phyloP scores from a whole-genome alignment of 2,329 filamentous ascomycete species.

The Rhinocladiella similis region DNA sequence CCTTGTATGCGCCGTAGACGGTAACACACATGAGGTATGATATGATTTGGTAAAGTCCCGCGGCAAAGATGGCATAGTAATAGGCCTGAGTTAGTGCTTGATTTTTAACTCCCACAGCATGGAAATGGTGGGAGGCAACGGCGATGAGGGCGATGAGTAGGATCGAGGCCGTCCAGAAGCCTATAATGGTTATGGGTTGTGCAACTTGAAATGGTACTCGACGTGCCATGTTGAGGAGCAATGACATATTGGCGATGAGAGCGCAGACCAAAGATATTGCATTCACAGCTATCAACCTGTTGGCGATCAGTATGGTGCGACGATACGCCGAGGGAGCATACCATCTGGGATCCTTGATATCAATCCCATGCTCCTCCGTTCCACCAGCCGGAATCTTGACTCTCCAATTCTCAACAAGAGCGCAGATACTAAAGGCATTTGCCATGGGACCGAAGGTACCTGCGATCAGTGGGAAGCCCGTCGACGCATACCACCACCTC shows the following conservation, averaged over 20 bases:
- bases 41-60: conserved; percentile 57
- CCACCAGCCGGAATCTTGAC: conserved; percentile 49
- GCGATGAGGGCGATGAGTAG: conserved; percentile 55
- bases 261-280: conserved; percentile 56
- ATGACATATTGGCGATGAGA: conserved; percentile 53
- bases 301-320: background rate
- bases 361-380: conserved; percentile 45
- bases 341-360: conserved; percentile 57
- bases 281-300: conserved; percentile 55
- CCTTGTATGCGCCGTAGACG: conserved; percentile 54
- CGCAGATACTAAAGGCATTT: conserved; percentile 56
- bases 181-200: conserved; percentile 61
- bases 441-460: conserved; percentile 57
- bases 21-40: conserved; percentile 56
- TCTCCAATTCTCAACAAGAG: conserved; percentile 58
- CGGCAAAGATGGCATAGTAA: conserved; percentile 62
- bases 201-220: conserved; percentile 56
- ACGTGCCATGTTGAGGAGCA: conserved; percentile 62
- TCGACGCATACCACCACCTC: conserved; percentile 63
- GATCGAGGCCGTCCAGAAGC: conserved; percentile 57
- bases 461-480: conserved; percentile 58
- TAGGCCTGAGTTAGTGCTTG: conserved; percentile 57
- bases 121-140: conserved; percentile 41
- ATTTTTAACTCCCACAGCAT: conserved; percentile 39
- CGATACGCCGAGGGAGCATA: conserved; percentile 28